phyloP scores from a whole-genome alignment of 441 rosid species.

The Arabidopsis hybrid region DNA sequence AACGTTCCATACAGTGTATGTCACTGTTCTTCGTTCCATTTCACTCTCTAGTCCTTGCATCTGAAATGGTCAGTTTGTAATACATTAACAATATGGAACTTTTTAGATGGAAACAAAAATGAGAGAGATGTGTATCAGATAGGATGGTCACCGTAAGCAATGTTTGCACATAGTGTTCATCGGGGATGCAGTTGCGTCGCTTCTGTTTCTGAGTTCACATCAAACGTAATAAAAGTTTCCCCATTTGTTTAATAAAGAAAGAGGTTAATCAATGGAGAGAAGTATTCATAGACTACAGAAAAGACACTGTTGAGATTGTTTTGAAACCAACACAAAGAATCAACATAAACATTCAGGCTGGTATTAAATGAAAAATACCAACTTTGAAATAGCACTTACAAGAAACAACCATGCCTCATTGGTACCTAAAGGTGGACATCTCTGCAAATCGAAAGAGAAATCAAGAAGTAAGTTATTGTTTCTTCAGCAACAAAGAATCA shows the following conservation, averaged over 20 bases:
- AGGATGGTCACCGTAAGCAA: slow-evolving; percentile 68
- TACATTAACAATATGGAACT: not conserved
- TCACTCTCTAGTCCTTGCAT: slow-evolving; percentile 80
- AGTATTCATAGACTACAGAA: slow-evolving; percentile 4
- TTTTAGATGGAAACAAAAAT: not conserved
- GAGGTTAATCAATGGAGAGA: slow-evolving; percentile 3
- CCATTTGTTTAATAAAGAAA: not conserved
- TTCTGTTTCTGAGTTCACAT: slow-evolving; percentile 70
- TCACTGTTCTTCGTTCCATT: slow-evolving; percentile 87
- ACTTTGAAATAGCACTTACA: slow-evolving; percentile 54
- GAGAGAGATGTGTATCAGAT: not conserved
- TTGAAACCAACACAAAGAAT: not conserved
- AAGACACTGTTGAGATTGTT: not conserved
- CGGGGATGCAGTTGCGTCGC: slow-evolving; percentile 95
- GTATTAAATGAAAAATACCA: slow-evolving; percentile 17
- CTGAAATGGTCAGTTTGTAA: slow-evolving; percentile 47
- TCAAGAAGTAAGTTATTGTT: slow-evolving; percentile 5
- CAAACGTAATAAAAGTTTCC: slow-evolving; percentile 8
- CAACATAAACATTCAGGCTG: slow-evolving; percentile 16
- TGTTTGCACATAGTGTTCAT: slow-evolving; percentile 91
- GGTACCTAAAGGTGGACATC: slow-evolving; percentile 69
- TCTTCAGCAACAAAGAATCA: slow-evolving; percentile 10
- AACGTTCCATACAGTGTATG: slow-evolving; percentile 87
- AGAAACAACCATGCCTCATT: slow-evolving; percentile 62
- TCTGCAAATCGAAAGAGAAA: slow-evolving; percentile 56